Conservation (phyloP, 2,329 filamentous ascomycete genomes). For the Cladosporium velox region DNA sequence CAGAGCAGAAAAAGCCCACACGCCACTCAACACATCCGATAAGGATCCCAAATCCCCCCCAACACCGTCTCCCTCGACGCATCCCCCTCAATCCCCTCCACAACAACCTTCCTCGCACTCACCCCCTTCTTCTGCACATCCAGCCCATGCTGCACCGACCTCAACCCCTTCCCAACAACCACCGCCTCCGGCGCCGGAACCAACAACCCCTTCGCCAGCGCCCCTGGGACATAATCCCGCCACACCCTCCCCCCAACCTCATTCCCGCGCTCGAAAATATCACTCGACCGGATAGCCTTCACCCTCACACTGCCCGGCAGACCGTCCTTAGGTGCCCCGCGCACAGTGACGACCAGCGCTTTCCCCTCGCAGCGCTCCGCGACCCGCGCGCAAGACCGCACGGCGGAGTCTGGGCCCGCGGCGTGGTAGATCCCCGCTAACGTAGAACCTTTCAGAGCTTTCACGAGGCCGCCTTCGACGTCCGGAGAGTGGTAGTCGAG, state of each 20-base stretch:
- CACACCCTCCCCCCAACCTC: conserved; percentile 34
- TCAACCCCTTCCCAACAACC: conserved; percentile 46
- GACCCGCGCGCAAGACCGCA: conserved; percentile 33
- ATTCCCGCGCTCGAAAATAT: conserved; percentile 30
- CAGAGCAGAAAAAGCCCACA: too few relatives aligned
- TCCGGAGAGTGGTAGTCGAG: conserved; percentile 46
- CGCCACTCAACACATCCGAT: not conserved
- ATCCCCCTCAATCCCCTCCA: conserved; percentile 24
- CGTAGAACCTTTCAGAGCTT: conserved; percentile 33
- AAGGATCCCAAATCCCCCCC: not conserved
- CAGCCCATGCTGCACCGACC: conserved; percentile 45
- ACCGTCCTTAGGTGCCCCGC: conserved; percentile 28
- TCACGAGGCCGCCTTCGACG: conserved; percentile 32
- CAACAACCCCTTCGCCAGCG: conserved; percentile 41
- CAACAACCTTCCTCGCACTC: conserved; percentile 48
- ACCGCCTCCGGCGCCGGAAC: conserved; percentile 43
- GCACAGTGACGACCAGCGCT: conserved; percentile 33
- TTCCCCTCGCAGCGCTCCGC: conserved; percentile 33
- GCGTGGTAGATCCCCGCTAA: conserved; percentile 36
- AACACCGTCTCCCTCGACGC: not conserved
- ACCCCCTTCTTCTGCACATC: conserved; percentile 44
- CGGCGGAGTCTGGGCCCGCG: conserved; percentile 29
- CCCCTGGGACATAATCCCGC: conserved; percentile 32
- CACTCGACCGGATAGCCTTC: conserved; percentile 31
- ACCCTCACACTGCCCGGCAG: conserved; percentile 32